Base-by-base conservation (phyloP, 768 basidiomycete genomes). In the Xerocomellus dryophilus region DNA sequence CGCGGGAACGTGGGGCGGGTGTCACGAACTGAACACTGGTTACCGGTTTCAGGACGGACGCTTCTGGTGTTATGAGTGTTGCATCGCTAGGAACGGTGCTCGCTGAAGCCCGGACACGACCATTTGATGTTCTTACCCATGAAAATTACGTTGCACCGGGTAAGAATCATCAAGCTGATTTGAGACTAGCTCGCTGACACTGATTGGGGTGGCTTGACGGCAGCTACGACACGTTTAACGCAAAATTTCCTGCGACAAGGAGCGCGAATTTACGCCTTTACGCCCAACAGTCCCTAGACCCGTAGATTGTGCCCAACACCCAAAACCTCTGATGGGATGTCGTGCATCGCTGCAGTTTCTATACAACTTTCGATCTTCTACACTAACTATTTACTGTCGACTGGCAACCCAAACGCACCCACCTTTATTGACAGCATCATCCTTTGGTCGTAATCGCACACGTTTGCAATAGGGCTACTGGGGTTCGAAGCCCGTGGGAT, bases 71-170 rank as follows among this genome's bases (percentile, higher is more conserved):
- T n/a, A 69, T 78, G 65, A 74, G 72, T 40, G 67, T 83, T 43
- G 78, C 81, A 17, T 78, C 80, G 34, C 80, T 82, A 36, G 88
- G 88, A 17, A 78, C 78, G 3, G 73, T 82, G 23, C 80, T 97
- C 23, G 87, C 90, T 40, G 78, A 84, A 60, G 79, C 84, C n/a
- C 77, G 79, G 39, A 92, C 93, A 23, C 75, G 80, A 44, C 67
- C 84, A 3, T 95, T 97, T 71, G 88, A 93, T 47, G 91, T 93
- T 50, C 76, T 89, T 31, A 75, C 85, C 17, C 81, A 86, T 63
- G 73, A 78, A 53, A 78, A 84, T 62, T 97, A 96, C 71, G 76
- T 81, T 56, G 91, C 90, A 47, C 86, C 85, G 56, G 81, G 93
- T 94, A 71, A 72, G 90, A 71, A 40, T 48, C 47, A 57, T 61